Evolutionary conservation across 176 grass and related monocot species (phyloP).

Genomic region (Oryza australiensis): DNA sequence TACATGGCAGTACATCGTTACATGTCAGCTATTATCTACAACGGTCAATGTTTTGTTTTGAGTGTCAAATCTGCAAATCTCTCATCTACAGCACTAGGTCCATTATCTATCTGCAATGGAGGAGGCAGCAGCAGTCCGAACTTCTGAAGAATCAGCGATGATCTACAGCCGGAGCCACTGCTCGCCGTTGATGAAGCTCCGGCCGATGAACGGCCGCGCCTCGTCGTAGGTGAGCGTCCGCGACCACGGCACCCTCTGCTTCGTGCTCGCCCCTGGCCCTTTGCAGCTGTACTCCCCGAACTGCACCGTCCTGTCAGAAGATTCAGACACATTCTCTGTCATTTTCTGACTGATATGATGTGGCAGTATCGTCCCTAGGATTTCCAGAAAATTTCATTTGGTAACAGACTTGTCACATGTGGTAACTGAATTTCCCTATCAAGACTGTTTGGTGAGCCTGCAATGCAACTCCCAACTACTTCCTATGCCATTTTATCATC

Average conservation of each 20-base stretch:
- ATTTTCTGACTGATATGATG: background rate
- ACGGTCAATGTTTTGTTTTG: too few species aligned
- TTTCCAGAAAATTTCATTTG: background rate
- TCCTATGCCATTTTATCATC: background rate
- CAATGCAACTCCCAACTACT: background rate
- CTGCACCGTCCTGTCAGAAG: conserved; percentile 62
- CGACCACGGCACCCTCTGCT: conserved; percentile 66
- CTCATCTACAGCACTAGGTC: too few species aligned
- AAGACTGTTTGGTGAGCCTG: conserved; percentile 37
- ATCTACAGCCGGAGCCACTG: conserved; percentile 78
- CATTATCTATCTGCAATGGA: conserved; percentile 35
- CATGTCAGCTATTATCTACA: conserved; percentile 16
- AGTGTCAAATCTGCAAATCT: too few species aligned
- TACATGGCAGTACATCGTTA: conserved; percentile 32
- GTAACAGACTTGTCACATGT: background rate
- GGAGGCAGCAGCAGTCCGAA: background rate
- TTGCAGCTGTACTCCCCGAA: conserved; percentile 84
- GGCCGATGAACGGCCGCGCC: conserved; percentile 68
- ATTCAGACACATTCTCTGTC: background rate
- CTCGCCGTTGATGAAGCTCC: conserved; percentile 73
- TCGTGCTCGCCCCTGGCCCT: conserved; percentile 64
- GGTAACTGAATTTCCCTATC: conserved; percentile 13
- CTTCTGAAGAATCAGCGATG: background rate
- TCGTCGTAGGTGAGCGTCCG: conserved; percentile 74
- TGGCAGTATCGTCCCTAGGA: background rate